phyloP scores from a whole-genome alignment of 169 alveolate species.

The Cryptosporidium ubiquitum region DNA sequence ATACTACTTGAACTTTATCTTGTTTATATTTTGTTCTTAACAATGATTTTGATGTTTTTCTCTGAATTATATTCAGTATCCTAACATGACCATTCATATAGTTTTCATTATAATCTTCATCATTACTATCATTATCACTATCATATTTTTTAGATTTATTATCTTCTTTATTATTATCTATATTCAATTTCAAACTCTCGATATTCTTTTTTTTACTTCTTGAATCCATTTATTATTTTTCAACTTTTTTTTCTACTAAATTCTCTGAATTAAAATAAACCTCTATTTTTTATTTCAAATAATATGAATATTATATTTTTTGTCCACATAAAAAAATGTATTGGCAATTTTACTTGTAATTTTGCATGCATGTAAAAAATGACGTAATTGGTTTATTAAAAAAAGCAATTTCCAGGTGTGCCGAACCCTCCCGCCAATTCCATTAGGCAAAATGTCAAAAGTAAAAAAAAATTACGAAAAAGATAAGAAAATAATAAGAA shows the following conservation, averaged over 20 bases:
- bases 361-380: slow-evolving; percentile 7
- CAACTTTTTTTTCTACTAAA: neutral
- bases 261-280: neutral
- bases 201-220: neutral
- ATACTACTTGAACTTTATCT: slow-evolving; percentile 35
- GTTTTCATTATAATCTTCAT: neutral
- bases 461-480: neutral
- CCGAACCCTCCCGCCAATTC: slow-evolving; percentile 21
- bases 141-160: neutral
- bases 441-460: neutral
- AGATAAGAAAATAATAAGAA: neutral
- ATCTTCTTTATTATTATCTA: neutral
- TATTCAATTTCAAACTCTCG: neutral
- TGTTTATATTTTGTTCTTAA: slow-evolving; percentile 27
- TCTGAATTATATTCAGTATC: slow-evolving; percentile 19
- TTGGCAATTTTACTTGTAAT: neutral
- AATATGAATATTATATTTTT: neutral
- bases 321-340: slow-evolving; percentile 6
- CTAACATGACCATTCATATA: neutral
- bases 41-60: slow-evolving; percentile 44
- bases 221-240: neutral
- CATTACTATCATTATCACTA: neutral
- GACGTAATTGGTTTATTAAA: neutral
- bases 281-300: neutral
- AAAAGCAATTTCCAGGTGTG: neutral